Percentiles rank a stretch among this genome's conserved stretches.
Evolutionary conservation across 2,329 filamentous ascomycete species (phyloP).

Genomic region (Coniochaeta hoffmannii): DNA sequence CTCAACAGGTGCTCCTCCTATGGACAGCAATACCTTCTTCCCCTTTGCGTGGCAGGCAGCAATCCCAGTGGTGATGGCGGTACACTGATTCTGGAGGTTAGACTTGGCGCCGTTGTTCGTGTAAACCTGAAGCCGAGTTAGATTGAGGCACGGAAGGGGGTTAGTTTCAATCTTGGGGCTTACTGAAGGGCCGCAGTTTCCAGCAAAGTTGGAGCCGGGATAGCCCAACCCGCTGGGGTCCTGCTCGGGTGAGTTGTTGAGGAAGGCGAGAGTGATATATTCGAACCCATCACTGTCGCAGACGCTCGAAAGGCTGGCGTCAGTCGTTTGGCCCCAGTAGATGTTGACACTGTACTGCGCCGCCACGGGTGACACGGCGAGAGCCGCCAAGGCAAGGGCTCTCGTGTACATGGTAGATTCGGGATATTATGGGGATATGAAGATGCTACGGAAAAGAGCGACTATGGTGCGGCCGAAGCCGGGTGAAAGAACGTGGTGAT

Average conservation of each 20-base stretch:
- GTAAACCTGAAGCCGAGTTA: conserved; percentile 12
- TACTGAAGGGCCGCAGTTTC: conserved; percentile 23
- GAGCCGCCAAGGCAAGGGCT: conserved; percentile 16
- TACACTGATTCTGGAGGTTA: conserved; percentile 24
- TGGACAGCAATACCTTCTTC: conserved; percentile 58
- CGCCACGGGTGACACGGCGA: conserved; percentile 15
- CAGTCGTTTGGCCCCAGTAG: conserved; percentile 24
- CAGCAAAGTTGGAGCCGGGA: conserved; percentile 30
- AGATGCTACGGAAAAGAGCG: conserved; percentile 12
- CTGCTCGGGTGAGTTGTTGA: conserved; percentile 30
- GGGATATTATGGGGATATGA: conserved; percentile 6
- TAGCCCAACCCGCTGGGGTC: conserved; percentile 20
- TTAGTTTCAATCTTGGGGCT: neutral
- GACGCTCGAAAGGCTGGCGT: conserved; percentile 14
- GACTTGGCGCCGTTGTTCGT: conserved; percentile 17
- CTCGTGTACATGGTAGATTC: conserved; percentile 15
- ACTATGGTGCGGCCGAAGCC: conserved; percentile 11
- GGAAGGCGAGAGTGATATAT: conserved; percentile 30
- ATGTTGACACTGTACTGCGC: conserved; percentile 20
- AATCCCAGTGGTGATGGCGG: conserved; percentile 24
- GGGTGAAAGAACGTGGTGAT: conserved; percentile 15
- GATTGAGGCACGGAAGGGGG: neutral
- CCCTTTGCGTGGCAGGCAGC: conserved; percentile 45
- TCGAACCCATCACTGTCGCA: conserved; percentile 28
- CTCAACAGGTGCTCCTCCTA: conserved; percentile 42